Evolutionary conservation across 768 basidiomycete genomes (phyloP).

Genomic region (Leccinum disarticulatum): DNA sequence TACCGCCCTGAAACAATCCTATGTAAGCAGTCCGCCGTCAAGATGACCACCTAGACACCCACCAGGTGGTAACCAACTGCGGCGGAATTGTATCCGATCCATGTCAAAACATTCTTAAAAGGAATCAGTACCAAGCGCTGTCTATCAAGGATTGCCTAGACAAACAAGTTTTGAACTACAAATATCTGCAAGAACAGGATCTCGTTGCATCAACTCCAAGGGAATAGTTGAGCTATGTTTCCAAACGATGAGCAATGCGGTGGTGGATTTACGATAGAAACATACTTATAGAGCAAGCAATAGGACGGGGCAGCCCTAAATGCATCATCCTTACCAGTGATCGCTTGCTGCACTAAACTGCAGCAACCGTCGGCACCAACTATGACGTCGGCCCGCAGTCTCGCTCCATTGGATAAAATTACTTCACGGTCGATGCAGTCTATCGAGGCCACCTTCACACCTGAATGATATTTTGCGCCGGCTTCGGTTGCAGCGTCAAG

Average conservation of each 20-base stretch:
- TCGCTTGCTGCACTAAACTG: slow-evolving; percentile 40
- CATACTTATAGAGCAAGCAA: slow-evolving; percentile 47
- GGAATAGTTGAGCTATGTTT: slow-evolving; percentile 41
- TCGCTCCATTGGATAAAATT: slow-evolving; percentile 42
- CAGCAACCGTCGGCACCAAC: slow-evolving; percentile 60
- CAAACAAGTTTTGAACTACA: slow-evolving; percentile 22
- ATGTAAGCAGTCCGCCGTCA: neutral
- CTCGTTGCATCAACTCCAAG: slow-evolving; percentile 38
- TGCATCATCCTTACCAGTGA: slow-evolving; percentile 34
- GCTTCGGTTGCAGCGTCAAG: slow-evolving; percentile 44
- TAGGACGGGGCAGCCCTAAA: slow-evolving; percentile 25
- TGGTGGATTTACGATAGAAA: neutral
- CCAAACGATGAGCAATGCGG: neutral
- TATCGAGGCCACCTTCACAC: slow-evolving; percentile 38
- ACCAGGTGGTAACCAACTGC: slow-evolving; percentile 26
- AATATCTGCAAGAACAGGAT: slow-evolving; percentile 39
- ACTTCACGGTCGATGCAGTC: slow-evolving; percentile 36
- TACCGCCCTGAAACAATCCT: slow-evolving; percentile 36
- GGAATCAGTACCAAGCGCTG: neutral
- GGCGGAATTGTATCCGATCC: slow-evolving; percentile 25
- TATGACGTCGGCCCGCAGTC: slow-evolving; percentile 49
- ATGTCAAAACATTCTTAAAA: slow-evolving; percentile 14
- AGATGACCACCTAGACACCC: neutral
- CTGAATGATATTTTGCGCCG: slow-evolving; percentile 48
- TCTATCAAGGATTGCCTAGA: neutral